A percentile compares a stretch with the other conserved stretches of the same genome.
Conservation (phyloP, 768 basidiomycete genomes). For the Lactarius trivialis region DNA sequence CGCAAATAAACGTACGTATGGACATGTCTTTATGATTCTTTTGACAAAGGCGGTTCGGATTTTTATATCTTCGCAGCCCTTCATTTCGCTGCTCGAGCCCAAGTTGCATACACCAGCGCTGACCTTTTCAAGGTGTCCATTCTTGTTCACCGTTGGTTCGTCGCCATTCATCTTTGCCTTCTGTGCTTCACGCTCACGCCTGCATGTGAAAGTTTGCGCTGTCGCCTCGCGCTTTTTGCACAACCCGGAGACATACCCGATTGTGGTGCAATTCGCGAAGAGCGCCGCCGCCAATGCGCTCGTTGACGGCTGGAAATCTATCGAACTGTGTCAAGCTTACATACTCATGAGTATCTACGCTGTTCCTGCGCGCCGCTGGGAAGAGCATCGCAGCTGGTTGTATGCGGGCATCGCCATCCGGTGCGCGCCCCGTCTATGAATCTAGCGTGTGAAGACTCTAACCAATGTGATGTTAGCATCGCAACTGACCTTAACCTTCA, state of each 20-base stretch:
- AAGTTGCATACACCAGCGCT: conserved; percentile 77
- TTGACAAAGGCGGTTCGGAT: conserved; percentile 40
- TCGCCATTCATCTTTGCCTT: conserved; percentile 22
- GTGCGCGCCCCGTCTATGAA: conserved; percentile 34
- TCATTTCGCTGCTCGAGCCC: conserved; percentile 76
- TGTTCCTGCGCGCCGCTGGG: conserved; percentile 71
- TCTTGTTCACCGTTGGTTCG: conserved; percentile 87
- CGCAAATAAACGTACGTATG: conserved; percentile 54
- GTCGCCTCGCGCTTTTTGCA: conserved; percentile 77
- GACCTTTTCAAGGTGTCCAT: conserved; percentile 79
- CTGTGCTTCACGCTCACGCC: neutral
- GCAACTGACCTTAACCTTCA: conserved; percentile 90
- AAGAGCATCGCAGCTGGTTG: conserved; percentile 86
- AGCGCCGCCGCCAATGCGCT: conserved; percentile 72
- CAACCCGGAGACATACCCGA: conserved; percentile 61
- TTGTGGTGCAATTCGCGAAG: conserved; percentile 69
- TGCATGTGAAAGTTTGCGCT: conserved; percentile 58
- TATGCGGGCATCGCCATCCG: conserved; percentile 86
- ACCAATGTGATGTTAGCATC: conserved; percentile 40
- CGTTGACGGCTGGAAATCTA: conserved; percentile 68
- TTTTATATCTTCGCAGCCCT: conserved; percentile 72
- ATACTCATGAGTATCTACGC: conserved; percentile 72
- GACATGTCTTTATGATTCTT: neutral
- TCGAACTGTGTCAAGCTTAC: conserved; percentile 83
- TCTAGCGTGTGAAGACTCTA: neutral